These are phyloP conservation scores for Plenodomus biglobosus DNA, from an alignment of 2,329 filamentous ascomycete genomes.

Conservation along the genomic window DNA sequence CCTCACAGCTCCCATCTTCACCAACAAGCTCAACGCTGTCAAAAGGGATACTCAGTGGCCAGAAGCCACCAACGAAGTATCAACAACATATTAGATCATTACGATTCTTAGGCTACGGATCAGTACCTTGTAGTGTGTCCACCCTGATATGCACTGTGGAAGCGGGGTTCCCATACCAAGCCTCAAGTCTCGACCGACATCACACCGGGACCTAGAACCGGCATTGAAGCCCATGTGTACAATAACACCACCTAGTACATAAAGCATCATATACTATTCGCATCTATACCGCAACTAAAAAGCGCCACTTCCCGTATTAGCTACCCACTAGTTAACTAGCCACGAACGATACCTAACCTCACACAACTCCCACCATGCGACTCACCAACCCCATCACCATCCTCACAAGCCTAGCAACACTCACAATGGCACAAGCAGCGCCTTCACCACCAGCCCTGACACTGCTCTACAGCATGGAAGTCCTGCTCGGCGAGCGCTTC, in stretches of 20 bases:
- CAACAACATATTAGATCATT: no score
- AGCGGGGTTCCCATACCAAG: not conserved
- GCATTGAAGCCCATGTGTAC: not conserved
- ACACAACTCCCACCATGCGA: conserved; percentile 12
- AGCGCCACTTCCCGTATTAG: not conserved
- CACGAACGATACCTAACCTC: not conserved
- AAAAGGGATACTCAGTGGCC: no score
- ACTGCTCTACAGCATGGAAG: conserved; percentile 28
- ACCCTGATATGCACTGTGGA: not conserved
- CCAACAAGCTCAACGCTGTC: not conserved
- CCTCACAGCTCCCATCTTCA: not conserved
- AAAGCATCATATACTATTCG: no score
- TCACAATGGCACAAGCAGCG: conserved; percentile 17
- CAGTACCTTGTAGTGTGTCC: no score
- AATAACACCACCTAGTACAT: no score
- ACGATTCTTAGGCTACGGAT: no score
- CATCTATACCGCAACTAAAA: no score
- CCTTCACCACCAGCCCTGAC: conserved; percentile 23
- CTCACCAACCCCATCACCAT: conserved; percentile 8
- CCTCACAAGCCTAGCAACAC: conserved; percentile 5
- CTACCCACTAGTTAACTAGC: not conserved
- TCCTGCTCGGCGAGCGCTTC: conserved; percentile 22
- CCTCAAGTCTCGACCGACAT: not conserved
- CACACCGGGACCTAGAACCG: not conserved
- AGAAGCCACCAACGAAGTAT: no score